Evolutionary conservation across 495 filamentous ascomycete species (phyloP), one percentile per base, ranked within the genome.

Genomic region (Baudoinia panamericana): DNA sequence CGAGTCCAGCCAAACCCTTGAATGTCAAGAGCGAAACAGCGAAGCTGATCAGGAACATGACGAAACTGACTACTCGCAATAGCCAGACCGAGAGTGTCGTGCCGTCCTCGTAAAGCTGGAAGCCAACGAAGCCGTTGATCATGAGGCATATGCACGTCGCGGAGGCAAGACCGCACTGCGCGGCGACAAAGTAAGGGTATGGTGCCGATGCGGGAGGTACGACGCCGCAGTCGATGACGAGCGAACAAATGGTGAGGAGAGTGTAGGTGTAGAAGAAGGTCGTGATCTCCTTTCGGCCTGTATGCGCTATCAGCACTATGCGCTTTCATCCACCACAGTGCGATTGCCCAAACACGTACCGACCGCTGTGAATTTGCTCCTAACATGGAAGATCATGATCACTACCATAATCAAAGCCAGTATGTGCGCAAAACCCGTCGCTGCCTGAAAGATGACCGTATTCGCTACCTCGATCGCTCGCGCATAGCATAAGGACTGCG

Each of bases 31-130:
- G 70, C 15, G 84, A 78, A 24, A 96, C 78, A 30, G 86, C 75
- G 52, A 84, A 84, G 25, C 82, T 82, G 56, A 99, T 73, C 41
- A 82, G 60, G 62, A 95, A 96, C 69, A 92, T 90, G 36, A 65
- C 73, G 1, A 78, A 62, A 2, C 83, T 90, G 42, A 69, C 75
- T 9, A 82, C 52, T 22, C 92, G 78, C 36, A 99, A 68, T 41
- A 94, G 74, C 90, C 88, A 99, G 21, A 99, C 76, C 0, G 88
- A 95, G 25, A 95, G 69, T 6, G 78, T 78, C 1, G 90, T 99
- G n/a, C 90, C 90, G 58, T 99, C 90, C 61, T 99, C 90, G 60
- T 96, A 99, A 4, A 99, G 71, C 63, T 96, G 92, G 64, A 96
- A 99, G 25, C 90, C 90, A 28, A 99, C 88, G 57, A 99, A 99